These are phyloP conservation scores for Rhodocollybia butyracea DNA, from an alignment of 768 basidiomycete species.

Conservation along the genomic window DNA sequence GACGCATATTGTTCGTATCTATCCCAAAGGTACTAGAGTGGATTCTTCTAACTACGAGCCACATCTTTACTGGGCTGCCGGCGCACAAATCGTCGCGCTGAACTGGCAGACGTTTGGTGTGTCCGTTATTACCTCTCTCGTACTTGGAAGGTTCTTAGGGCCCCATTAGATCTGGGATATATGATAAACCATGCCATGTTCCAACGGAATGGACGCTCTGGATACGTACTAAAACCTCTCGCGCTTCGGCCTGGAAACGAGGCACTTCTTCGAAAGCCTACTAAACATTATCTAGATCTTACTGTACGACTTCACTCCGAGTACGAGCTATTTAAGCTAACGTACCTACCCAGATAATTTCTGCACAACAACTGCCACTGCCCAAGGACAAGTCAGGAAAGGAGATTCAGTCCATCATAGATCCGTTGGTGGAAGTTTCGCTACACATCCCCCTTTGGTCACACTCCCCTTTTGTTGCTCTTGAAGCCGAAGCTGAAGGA, in stretches of 20 bases:
- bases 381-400: slow-evolving; percentile 60
- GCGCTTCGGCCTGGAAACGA: slow-evolving; percentile 66
- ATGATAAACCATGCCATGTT: slow-evolving; percentile 98
- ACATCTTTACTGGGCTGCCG: slow-evolving; percentile 85
- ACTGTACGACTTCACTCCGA: slow-evolving; percentile 21
- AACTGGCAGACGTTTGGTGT: slow-evolving; percentile 97
- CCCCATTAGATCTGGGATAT: slow-evolving; percentile 70
- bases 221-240: slow-evolving; percentile 88
- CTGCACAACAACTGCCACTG: slow-evolving; percentile 86
- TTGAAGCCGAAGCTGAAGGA: not conserved
- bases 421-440: slow-evolving; percentile 82
- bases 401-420: slow-evolving; percentile 56
- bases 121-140: slow-evolving; percentile 20
- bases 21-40: slow-evolving; percentile 81
- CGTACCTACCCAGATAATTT: slow-evolving; percentile 46
- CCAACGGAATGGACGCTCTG: slow-evolving; percentile 78
- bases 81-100: slow-evolving; percentile 86
- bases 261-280: slow-evolving; percentile 49
- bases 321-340: not conserved
- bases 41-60: slow-evolving; percentile 88
- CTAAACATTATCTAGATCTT: slow-evolving; percentile 61
- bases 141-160: not conserved
- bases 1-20: slow-evolving; percentile 78
- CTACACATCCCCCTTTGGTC: slow-evolving; percentile 75
- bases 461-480: slow-evolving; percentile 9